phyloP scores from a whole-genome alignment of 2,329 filamentous ascomycete genomes.

The Trichoderma sp. region DNA sequence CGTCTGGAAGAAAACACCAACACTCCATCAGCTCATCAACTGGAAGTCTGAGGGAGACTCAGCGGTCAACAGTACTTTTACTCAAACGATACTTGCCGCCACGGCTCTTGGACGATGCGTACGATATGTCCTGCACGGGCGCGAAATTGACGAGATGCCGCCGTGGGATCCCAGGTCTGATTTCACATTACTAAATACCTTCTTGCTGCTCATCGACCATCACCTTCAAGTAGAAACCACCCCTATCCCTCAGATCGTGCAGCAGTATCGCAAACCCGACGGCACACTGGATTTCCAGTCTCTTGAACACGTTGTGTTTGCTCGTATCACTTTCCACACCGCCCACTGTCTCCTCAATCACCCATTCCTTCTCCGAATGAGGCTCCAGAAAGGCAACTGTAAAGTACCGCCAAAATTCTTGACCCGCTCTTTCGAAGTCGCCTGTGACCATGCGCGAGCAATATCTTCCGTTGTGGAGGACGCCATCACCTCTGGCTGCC shows the following conservation, averaged over 20 bases:
- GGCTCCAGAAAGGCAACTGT: conserved; percentile 2
- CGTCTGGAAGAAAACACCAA: conserved; percentile 14
- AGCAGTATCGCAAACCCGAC: conserved; percentile 7
- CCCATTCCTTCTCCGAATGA: conserved; percentile 13
- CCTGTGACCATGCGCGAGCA: background rate
- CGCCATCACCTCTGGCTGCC: conserved; percentile 13
- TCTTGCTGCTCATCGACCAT: conserved; percentile 7
- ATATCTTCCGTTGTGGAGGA: conserved; percentile 12
- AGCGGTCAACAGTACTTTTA: conserved; percentile 5
- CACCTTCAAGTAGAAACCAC: conserved; percentile 11
- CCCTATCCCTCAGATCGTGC: conserved; percentile 6
- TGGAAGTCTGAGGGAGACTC: conserved; percentile 11
- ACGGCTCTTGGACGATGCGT: conserved; percentile 8
- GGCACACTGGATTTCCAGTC: conserved; percentile 11
- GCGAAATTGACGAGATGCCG: conserved; percentile 13
- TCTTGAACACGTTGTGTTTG: conserved; percentile 15
- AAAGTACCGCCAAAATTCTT: conserved; percentile 12
- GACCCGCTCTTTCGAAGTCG: conserved; percentile 7
- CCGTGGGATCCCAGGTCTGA: conserved; percentile 16
- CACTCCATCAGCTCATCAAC: conserved; percentile 15
- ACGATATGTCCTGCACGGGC: conserved; percentile 11
- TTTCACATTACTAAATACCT: conserved; percentile 13
- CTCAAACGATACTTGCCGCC: conserved; percentile 14
- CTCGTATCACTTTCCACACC: conserved; percentile 8
- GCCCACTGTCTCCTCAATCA: conserved; percentile 13